Evolutionary conservation across 805 yeast genomes (phyloP).

Genomic region (Kuraishia floccosa): DNA sequence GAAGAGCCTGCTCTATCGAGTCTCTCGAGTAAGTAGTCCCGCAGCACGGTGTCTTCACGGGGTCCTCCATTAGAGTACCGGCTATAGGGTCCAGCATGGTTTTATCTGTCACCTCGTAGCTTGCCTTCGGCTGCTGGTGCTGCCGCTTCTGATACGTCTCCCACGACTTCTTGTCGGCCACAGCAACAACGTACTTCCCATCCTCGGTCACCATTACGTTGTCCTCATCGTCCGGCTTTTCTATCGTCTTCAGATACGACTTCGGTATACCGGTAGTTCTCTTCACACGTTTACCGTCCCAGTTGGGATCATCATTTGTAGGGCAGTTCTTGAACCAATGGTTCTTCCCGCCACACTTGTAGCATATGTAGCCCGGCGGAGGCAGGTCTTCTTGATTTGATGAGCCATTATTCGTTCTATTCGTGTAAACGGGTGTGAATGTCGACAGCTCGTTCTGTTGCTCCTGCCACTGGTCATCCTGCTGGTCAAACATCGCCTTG

Average conservation of each 20-base stretch:
- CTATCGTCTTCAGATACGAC: constrained; percentile 78
- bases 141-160: constrained; percentile 67
- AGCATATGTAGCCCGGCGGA: constrained; percentile 94
- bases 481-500: constrained; percentile 84
- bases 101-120: constrained; percentile 43
- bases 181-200: constrained; percentile 92
- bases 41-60: constrained; percentile 75
- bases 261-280: constrained; percentile 97
- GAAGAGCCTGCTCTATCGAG: constrained; percentile 51
- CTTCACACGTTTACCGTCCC: constrained; percentile 85
- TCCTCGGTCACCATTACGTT: constrained; percentile 83
- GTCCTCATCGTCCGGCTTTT: constrained; percentile 55
- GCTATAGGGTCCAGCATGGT: constrained; percentile 64
- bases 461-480: constrained; percentile 89
- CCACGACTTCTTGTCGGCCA: constrained; percentile 92
- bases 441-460: constrained; percentile 86
- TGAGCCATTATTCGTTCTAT: constrained; percentile 8
- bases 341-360: constrained; percentile 90
- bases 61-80: constrained; percentile 50
- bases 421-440: constrained; percentile 33
- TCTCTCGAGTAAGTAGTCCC: constrained; percentile 43
- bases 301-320: constrained; percentile 81
- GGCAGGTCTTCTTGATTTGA: constrained; percentile 59
- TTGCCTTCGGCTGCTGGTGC: constrained; percentile 24
- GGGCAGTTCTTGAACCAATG: constrained; percentile 98